Evolutionary conservation across 495 filamentous ascomycete genomes (phyloP).

Genomic region (Neurospora sp.): DNA sequence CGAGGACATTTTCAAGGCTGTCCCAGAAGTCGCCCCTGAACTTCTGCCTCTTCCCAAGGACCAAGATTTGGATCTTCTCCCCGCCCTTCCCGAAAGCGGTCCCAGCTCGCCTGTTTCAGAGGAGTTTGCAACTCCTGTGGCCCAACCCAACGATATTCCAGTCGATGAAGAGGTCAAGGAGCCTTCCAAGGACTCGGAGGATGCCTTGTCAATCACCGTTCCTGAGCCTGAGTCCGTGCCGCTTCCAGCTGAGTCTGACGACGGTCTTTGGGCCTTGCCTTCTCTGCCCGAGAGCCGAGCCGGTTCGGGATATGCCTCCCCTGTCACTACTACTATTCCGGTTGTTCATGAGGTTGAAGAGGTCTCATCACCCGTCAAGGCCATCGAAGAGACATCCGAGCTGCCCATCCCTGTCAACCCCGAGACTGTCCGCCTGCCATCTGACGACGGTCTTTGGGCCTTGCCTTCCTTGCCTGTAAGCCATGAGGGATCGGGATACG

Average conservation of each 20-base stretch:
- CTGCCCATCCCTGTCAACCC: neutral
- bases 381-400: neutral
- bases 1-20: neutral
- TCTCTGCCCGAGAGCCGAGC: neutral
- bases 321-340: neutral
- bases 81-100: conserved; percentile 4
- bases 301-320: neutral
- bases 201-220: neutral
- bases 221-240: neutral
- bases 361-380: neutral
- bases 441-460: neutral
- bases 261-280: neutral
- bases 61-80: conserved; percentile 23
- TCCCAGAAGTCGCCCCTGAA: neutral
- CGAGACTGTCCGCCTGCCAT: neutral
- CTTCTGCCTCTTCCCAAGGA: neutral
- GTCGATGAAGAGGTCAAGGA: neutral
- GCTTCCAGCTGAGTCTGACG: neutral
- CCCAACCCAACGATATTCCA: neutral
- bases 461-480: neutral
- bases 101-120: neutral
- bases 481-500: neutral
- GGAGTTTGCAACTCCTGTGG: neutral
- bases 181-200: neutral
- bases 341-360: neutral